Evolutionary conservation across 2,329 filamentous ascomycete genomes (phyloP).

Genomic region (Verticillium klebahnii): DNA sequence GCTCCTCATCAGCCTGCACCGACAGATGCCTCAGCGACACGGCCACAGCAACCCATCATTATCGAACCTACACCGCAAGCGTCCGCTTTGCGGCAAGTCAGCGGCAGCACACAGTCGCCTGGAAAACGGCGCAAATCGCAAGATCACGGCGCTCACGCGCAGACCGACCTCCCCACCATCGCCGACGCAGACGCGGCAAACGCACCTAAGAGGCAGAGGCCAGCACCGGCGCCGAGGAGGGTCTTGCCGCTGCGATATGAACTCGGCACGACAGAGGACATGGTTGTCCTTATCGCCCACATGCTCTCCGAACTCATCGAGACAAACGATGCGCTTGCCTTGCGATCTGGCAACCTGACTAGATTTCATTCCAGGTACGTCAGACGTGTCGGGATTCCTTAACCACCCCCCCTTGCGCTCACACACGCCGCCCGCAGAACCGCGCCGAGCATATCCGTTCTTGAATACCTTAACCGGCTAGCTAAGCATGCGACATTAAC

Average conservation of each 20-base stretch:
- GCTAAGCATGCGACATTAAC: conserved; percentile 92
- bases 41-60: conserved; percentile 1
- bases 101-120: conserved; percentile 24
- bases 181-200: conserved; percentile 17
- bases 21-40: not conserved
- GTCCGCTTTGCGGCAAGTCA: conserved; percentile 3
- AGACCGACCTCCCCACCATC: not conserved
- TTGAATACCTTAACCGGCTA: conserved; percentile 87
- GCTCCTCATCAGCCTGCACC: conserved; percentile 6
- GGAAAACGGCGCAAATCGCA: conserved; percentile 41
- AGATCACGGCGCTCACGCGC: conserved; percentile 19
- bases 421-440: conserved; percentile 32
- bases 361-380: conserved; percentile 86
- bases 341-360: conserved; percentile 81
- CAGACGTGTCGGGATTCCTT: not conserved
- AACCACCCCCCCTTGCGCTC: not conserved
- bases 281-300: conserved; percentile 85
- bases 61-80: not conserved
- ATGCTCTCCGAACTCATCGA: conserved; percentile 95
- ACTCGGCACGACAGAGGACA: conserved; percentile 73
- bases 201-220: conserved; percentile 48
- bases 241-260: conserved; percentile 73
- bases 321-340: conserved; percentile 83
- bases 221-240: conserved; percentile 48
- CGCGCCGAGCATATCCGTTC: conserved; percentile 85